Evolutionary conservation across 768 basidiomycete genomes (phyloP).

Genomic region (Psilocybe azurescens): DNA sequence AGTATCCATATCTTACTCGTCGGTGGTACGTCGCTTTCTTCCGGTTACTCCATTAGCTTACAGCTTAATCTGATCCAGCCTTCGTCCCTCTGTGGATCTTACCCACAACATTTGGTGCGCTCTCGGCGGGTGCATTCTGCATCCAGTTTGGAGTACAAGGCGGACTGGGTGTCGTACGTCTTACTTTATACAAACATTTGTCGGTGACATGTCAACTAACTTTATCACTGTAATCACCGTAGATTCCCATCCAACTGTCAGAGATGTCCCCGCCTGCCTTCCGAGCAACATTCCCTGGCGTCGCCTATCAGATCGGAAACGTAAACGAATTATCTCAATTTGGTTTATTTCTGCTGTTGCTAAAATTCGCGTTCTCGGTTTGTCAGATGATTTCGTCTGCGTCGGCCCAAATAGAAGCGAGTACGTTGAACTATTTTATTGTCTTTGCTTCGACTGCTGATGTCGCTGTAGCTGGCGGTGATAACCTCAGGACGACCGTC

Average conservation of each 20-base stretch:
- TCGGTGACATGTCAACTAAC: too few species aligned
- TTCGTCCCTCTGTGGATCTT: constrained; percentile 87
- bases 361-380: background rate
- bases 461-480: constrained; percentile 56
- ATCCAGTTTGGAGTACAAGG: constrained; percentile 90
- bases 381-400: constrained; percentile 67
- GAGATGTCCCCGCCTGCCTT: constrained; percentile 91
- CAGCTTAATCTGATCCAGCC: constrained; percentile 24
- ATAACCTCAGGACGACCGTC: constrained; percentile 56
- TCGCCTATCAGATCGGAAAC: constrained; percentile 86
- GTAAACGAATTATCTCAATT: constrained; percentile 33
- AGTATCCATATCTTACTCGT: constrained; percentile 62
- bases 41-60: background rate
- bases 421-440: constrained; percentile 36
- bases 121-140: constrained; percentile 86
- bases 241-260: constrained; percentile 77
- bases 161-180: constrained; percentile 83
- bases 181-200: too few species aligned
- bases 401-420: constrained; percentile 81
- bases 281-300: constrained; percentile 86
- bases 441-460: constrained; percentile 23
- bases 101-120: constrained; percentile 66
- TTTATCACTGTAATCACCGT: background rate
- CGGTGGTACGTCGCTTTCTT: constrained; percentile 40
- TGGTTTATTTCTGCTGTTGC: background rate